phyloP scores from a whole-genome alignment of 2,329 filamentous ascomycete species.

The Chrysosporium queenslandicum region DNA sequence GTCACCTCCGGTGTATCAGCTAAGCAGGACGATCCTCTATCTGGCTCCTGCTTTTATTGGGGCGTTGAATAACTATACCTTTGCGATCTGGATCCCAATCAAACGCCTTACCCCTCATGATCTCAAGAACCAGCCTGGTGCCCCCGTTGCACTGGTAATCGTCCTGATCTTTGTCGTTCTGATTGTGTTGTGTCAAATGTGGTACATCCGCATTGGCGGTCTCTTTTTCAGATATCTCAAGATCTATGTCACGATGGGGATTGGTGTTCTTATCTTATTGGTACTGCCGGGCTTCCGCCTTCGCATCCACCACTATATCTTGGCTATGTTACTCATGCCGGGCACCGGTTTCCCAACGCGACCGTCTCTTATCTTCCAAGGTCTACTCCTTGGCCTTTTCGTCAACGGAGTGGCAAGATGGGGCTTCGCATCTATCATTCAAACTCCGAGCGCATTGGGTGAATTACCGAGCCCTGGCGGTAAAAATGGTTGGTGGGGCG shows the following conservation, averaged over 20 bases:
- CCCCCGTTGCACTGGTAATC: constrained; percentile 67
- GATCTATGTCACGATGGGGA: constrained; percentile 61
- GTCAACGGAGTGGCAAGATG: constrained; percentile 89
- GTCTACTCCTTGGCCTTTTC: constrained; percentile 79
- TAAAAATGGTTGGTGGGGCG: constrained; percentile 35
- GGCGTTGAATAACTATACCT: constrained; percentile 86
- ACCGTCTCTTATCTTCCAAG: constrained; percentile 76
- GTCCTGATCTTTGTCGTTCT: constrained; percentile 61
- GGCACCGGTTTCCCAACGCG: constrained; percentile 84
- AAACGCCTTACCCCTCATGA: constrained; percentile 85
- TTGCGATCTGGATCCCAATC: constrained; percentile 79
- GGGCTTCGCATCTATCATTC: constrained; percentile 82
- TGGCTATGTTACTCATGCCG: constrained; percentile 74
- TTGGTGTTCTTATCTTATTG: constrained; percentile 59
- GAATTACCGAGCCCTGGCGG: constrained; percentile 39
- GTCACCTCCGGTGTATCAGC: constrained; percentile 50
- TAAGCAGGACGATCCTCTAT: constrained; percentile 87
- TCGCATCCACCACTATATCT: constrained; percentile 89
- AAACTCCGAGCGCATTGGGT: constrained; percentile 63
- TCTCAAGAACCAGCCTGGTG: constrained; percentile 78
- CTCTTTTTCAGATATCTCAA: constrained; percentile 66
- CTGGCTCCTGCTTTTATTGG: constrained; percentile 85
- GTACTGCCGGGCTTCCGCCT: constrained; percentile 66
- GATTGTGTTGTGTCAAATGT: constrained; percentile 67
- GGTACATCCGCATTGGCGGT: constrained; percentile 76